Percentiles rank a stretch among this genome's conserved stretches.
Evolutionary conservation across 2,329 filamentous ascomycete species (phyloP).

Genomic region (Scedosporium dehoogii): DNA sequence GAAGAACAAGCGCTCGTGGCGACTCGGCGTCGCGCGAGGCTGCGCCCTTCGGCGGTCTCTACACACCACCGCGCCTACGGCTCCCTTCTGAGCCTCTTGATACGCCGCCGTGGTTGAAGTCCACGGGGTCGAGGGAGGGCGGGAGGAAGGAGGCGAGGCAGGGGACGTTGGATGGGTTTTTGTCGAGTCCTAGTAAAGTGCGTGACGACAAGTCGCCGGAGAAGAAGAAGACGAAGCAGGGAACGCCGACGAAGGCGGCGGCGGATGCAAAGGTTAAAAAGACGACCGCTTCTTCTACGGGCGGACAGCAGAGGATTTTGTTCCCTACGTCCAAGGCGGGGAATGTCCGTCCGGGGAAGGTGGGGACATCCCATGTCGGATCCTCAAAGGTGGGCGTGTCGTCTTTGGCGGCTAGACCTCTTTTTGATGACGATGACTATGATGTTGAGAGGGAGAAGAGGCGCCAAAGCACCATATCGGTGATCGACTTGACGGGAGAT

Average conservation of each 20-base stretch:
- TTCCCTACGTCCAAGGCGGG: slow-evolving; percentile 3
- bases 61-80: slow-evolving; percentile 2
- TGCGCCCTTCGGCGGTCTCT: not conserved
- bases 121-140: not conserved
- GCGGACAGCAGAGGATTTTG: not conserved
- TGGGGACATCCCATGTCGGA: not conserved
- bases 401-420: not conserved
- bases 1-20: not conserved
- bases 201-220: not conserved
- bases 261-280: not conserved
- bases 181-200: not conserved
- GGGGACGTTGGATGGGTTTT: slow-evolving; percentile 3
- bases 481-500: slow-evolving; percentile 7
- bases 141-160: not conserved
- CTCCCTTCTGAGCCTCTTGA: slow-evolving; percentile 6
- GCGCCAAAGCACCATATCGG: not conserved
- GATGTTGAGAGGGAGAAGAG: not conserved
- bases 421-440: not conserved
- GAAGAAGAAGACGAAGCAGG: not conserved
- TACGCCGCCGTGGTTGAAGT: slow-evolving; percentile 5
- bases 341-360: not conserved
- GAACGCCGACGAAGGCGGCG: not conserved
- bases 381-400: not conserved
- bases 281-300: too few species aligned
- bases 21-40: not conserved